Conservation (phyloP, 257 asterid genomes). For the Vinca minor region DNA sequence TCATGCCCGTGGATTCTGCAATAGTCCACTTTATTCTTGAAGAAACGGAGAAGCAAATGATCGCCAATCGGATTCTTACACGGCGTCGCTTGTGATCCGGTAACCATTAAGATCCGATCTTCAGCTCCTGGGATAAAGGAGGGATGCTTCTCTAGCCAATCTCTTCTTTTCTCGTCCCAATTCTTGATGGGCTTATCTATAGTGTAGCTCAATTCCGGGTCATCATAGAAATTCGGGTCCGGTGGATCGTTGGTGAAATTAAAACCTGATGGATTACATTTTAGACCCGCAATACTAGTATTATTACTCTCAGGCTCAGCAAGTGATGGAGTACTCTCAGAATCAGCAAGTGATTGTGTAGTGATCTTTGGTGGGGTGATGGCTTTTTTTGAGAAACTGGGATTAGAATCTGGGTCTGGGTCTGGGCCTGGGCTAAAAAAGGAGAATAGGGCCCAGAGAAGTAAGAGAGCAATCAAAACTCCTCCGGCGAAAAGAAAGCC, state of each 20-base stretch:
- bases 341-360: no score
- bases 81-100: constrained; percentile 80
- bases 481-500: constrained; percentile 42
- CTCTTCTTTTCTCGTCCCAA: constrained; percentile 70
- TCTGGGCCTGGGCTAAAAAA: constrained; percentile 28
- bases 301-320: constrained; percentile 70
- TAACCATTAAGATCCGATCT: constrained; percentile 59
- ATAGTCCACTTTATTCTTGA: constrained; percentile 92
- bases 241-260: constrained; percentile 43
- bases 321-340: background rate
- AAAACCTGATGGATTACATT: constrained; percentile 11
- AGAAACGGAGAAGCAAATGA: constrained; percentile 54
- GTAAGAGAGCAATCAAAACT: constrained; percentile 36
- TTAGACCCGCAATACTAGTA: constrained; percentile 36
- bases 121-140: constrained; percentile 42
- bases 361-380: no score
- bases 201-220: constrained; percentile 51
- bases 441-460: no score
- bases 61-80: constrained; percentile 86
- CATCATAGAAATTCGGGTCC: constrained; percentile 64
- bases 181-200: constrained; percentile 47
- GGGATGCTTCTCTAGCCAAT: constrained; percentile 75
- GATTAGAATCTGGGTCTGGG: constrained; percentile 20
- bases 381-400: constrained; percentile 20
- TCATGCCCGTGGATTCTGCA: constrained; percentile 83